Conservation (phyloP, 2,329 filamentous ascomycete genomes). For the Botrytis medusae region DNA sequence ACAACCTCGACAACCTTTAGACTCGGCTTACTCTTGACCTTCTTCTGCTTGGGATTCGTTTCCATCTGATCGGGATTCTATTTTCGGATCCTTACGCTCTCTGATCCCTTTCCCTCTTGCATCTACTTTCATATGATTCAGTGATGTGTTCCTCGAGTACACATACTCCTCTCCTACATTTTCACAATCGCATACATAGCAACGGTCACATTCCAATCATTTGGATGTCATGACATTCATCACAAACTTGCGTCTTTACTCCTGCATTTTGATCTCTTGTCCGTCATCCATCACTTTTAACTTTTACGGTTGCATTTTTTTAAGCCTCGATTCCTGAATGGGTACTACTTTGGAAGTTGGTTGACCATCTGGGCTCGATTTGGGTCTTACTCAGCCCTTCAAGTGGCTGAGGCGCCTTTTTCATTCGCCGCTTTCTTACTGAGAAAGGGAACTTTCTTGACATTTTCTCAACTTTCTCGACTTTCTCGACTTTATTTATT, state of each 20-base stretch:
- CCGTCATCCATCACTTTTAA: not conserved
- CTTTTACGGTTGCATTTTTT: not conserved
- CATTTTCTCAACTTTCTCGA: not conserved
- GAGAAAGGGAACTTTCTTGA: not conserved
- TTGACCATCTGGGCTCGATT: not conserved
- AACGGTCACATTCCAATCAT: slow-evolving; percentile 18
- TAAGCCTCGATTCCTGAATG: slow-evolving; percentile 10
- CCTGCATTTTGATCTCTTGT: slow-evolving; percentile 6
- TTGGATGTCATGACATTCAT: not conserved
- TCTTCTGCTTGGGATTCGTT: slow-evolving; percentile 8
- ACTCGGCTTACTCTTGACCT: slow-evolving; percentile 3
- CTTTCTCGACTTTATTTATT: not conserved
- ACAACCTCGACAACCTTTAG: not conserved
- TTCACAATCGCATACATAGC: not conserved
- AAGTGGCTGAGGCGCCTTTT: slow-evolving; percentile 21
- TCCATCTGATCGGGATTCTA: slow-evolving; percentile 16
- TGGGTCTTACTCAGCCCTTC: slow-evolving; percentile 20
- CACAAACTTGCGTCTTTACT: slow-evolving; percentile 9
- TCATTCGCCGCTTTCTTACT: slow-evolving; percentile 6
- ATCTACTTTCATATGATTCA: not conserved
- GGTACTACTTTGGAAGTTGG: not conserved
- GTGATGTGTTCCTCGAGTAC: not conserved
- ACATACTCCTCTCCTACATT: not conserved
- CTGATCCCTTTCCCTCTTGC: too few relatives aligned
- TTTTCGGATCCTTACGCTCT: not conserved